Evolutionary conservation across 2,329 filamentous ascomycete genomes (phyloP).

Genomic region (Stenocarpella maydis): DNA sequence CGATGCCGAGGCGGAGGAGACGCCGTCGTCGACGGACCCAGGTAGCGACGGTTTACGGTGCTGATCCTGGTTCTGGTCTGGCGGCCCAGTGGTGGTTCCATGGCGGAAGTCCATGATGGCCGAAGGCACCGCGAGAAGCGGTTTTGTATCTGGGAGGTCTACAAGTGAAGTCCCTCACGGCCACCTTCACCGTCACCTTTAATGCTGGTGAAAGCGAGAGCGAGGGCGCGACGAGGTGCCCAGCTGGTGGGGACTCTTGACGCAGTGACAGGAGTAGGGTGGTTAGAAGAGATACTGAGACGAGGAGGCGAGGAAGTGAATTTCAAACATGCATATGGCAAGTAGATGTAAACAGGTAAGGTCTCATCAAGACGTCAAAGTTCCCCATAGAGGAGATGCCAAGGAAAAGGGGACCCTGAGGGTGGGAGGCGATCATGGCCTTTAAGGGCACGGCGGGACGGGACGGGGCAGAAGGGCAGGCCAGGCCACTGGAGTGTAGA

Average conservation of each 20-base stretch:
- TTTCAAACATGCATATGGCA: neutral
- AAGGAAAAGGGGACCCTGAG: slow-evolving; percentile 12
- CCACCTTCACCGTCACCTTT: neutral
- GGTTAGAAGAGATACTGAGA: neutral
- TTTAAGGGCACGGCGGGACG: slow-evolving; percentile 13
- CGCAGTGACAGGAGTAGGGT: neutral
- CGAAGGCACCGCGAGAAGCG: neutral
- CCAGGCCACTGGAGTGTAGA: no score
- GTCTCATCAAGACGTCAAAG: slow-evolving; percentile 15
- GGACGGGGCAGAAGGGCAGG: slow-evolving; percentile 21
- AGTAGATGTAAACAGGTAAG: neutral
- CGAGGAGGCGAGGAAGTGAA: neutral
- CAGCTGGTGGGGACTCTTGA: no score
- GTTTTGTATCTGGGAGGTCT: neutral
- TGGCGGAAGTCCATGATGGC: neutral
- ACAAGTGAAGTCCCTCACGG: no score
- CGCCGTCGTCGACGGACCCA: slow-evolving; percentile 1
- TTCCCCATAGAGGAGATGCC: slow-evolving; percentile 6
- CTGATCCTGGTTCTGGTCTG: neutral
- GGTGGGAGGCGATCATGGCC: slow-evolving; percentile 25
- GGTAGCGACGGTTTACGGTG: neutral
- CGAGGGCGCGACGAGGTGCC: no score
- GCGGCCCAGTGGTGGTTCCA: neutral
- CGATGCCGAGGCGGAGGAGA: slow-evolving; percentile 7
- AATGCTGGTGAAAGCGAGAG: neutral